Conservation (phyloP, 345 rosid genomes). For the Clausena lansium region DNA sequence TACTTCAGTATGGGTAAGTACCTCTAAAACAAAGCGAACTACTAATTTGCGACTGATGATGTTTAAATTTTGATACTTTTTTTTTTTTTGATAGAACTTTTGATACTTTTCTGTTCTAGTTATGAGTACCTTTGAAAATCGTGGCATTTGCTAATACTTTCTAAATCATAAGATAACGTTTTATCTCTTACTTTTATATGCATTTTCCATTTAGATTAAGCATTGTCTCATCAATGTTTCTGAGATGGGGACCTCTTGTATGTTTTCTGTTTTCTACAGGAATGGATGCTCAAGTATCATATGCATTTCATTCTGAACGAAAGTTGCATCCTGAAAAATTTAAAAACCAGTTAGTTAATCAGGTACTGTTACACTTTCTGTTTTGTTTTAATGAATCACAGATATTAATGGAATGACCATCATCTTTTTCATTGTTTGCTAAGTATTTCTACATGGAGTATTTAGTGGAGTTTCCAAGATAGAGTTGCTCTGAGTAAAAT, state of each 20-base stretch:
- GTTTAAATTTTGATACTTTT: background rate
- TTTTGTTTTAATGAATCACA: background rate
- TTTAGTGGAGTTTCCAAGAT: background rate
- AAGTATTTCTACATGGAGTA: background rate
- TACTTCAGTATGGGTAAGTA: slow-evolving; percentile 89
- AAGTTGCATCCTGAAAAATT: slow-evolving; percentile 87
- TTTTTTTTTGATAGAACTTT: no score
- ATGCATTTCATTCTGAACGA: slow-evolving; percentile 83
- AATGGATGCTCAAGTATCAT: slow-evolving; percentile 96
- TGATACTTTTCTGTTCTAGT: background rate
- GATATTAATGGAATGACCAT: background rate
- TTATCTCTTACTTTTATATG: background rate
- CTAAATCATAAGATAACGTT: background rate
- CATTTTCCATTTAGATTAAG: background rate
- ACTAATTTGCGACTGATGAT: background rate
- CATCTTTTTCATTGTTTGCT: background rate
- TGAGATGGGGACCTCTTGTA: background rate
- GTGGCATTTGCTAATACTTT: background rate
- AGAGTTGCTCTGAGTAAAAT: background rate
- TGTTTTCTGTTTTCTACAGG: slow-evolving; percentile 41
- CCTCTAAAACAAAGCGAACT: background rate
- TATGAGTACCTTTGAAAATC: background rate
- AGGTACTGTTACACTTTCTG: slow-evolving; percentile 50
- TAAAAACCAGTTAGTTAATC: slow-evolving; percentile 85
- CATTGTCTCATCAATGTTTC: background rate